phyloP scores from a whole-genome alignment of 345 rosid genomes.

The Balakata baccata region DNA sequence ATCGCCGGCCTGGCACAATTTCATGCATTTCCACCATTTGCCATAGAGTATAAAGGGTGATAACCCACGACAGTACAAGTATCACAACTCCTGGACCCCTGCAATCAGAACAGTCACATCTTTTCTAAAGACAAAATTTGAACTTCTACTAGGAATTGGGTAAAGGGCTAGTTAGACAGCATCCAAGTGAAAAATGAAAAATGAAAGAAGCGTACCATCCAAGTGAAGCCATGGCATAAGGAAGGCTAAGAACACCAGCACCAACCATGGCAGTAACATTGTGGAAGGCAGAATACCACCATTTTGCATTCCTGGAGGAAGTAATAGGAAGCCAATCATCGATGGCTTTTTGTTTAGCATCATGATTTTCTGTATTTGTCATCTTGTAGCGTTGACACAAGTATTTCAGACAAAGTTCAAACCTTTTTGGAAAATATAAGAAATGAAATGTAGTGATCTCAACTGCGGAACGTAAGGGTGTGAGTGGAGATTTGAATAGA shows the following conservation, averaged over 20 bases:
- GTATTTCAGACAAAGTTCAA: not conserved
- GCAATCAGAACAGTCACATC: not conserved
- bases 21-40: slow-evolving; percentile 95
- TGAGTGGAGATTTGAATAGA: not conserved
- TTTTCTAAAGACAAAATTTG: too few species aligned
- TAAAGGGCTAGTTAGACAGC: too few species aligned
- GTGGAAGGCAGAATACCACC: slow-evolving; percentile 94
- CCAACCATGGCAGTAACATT: slow-evolving; percentile 90
- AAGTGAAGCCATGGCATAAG: slow-evolving; percentile 76
- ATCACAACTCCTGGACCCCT: slow-evolving; percentile 74
- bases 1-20: slow-evolving; percentile 68
- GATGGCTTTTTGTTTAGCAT: slow-evolving; percentile 33
- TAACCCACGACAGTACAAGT: slow-evolving; percentile 56
- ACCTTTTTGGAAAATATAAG: not conserved
- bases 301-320: slow-evolving; percentile 63
- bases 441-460: not conserved
- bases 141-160: too few species aligned
- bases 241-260: slow-evolving; percentile 88
- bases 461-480: not conserved
- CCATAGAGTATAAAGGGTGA: slow-evolving; percentile 79
- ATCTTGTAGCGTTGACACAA: not conserved
- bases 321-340: slow-evolving; percentile 79
- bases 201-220: slow-evolving; percentile 51
- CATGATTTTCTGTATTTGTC: not conserved
- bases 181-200: too few species aligned